phyloP scores from a whole-genome alignment of 768 basidiomycete species.

The Termitomyces titanicus region DNA sequence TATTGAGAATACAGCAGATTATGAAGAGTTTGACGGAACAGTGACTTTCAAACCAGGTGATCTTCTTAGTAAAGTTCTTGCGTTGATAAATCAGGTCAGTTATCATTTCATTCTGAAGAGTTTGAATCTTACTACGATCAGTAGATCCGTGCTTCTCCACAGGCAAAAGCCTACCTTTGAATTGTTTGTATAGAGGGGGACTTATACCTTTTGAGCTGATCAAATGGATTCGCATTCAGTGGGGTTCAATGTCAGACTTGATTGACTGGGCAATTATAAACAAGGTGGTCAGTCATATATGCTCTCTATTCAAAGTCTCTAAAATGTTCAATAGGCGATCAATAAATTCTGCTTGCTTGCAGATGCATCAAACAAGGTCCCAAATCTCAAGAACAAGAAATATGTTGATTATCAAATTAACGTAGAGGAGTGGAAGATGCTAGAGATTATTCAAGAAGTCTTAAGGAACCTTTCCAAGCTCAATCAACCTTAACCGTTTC shows the following conservation, averaged over 20 bases:
- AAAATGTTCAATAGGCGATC: slow-evolving; percentile 10
- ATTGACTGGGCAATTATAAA: slow-evolving; percentile 12
- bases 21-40: slow-evolving; percentile 14
- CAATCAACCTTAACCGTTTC: slow-evolving; percentile 20
- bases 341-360: slow-evolving; percentile 18
- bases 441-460: slow-evolving; percentile 23
- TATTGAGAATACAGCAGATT: slow-evolving; percentile 6
- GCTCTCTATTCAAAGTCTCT: not conserved
- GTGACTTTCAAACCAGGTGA: slow-evolving; percentile 16
- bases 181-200: slow-evolving; percentile 14
- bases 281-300: slow-evolving; percentile 4
- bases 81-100: slow-evolving; percentile 21
- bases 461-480: slow-evolving; percentile 21
- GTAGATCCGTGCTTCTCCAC: slow-evolving; percentile 22
- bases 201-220: slow-evolving; percentile 21
- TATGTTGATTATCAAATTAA: slow-evolving; percentile 21
- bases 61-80: slow-evolving; percentile 19
- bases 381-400: slow-evolving; percentile 21
- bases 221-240: slow-evolving; percentile 24
- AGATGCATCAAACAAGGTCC: slow-evolving; percentile 20
- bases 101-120: not conserved
- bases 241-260: slow-evolving; percentile 25
- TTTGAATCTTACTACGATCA: not conserved
- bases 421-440: slow-evolving; percentile 18
- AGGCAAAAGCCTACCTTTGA: slow-evolving; percentile 22